A percentile compares a stretch with the other conserved stretches of the same genome.
phyloP scores from a whole-genome alignment of 1,139 yeast species.

The Citeromyces hawaiiensis region DNA sequence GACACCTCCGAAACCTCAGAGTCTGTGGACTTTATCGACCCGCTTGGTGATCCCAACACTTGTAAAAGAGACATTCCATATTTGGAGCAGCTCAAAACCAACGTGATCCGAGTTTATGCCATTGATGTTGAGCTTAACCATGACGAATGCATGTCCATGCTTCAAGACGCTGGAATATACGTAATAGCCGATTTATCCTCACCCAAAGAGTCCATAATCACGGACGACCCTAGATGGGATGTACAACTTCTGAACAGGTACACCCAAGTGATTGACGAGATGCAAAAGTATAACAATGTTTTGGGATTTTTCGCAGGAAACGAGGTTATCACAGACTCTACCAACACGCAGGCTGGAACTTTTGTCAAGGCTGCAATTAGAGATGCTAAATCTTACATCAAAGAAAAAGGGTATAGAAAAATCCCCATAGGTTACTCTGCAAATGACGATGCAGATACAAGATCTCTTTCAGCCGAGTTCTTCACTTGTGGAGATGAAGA shows the following conservation, averaged over 20 bases:
- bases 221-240: slow-evolving; percentile 31
- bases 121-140: slow-evolving; percentile 37
- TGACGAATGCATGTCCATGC: slow-evolving; percentile 34
- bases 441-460: slow-evolving; percentile 64
- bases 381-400: slow-evolving; percentile 69
- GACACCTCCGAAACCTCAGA: slow-evolving; percentile 43
- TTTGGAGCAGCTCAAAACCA: slow-evolving; percentile 34
- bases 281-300: slow-evolving; percentile 62
- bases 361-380: slow-evolving; percentile 85
- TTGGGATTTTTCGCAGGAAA: slow-evolving; percentile 88
- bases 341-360: slow-evolving; percentile 70
- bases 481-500: slow-evolving; percentile 70
- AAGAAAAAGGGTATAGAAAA: slow-evolving; percentile 45
- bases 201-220: slow-evolving; percentile 34
- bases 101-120: slow-evolving; percentile 45
- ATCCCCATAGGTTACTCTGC: slow-evolving; percentile 89
- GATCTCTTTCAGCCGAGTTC: slow-evolving; percentile 65
- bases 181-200: slow-evolving; percentile 40
- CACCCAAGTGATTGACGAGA: slow-evolving; percentile 57
- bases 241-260: slow-evolving; percentile 54
- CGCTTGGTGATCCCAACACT: slow-evolving; percentile 33
- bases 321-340: slow-evolving; percentile 69
- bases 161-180: slow-evolving; percentile 45
- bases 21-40: slow-evolving; percentile 37
- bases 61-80: slow-evolving; percentile 52